Conservation (phyloP, 1,284 basidiomycete species). For the Fistulina hepatica region DNA sequence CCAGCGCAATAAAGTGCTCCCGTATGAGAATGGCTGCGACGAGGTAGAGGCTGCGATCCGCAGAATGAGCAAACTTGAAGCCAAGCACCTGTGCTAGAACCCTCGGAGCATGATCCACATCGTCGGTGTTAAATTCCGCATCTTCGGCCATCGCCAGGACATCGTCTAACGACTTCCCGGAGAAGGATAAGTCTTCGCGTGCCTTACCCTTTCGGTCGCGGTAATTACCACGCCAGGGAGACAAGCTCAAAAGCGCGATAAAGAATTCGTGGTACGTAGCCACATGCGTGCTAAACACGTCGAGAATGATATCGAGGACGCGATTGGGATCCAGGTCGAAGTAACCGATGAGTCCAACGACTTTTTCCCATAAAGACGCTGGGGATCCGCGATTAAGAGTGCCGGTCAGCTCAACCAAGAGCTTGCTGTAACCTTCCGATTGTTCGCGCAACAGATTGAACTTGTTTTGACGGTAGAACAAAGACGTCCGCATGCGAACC, state of each 20-base stretch:
- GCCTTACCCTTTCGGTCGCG: conserved; percentile 23
- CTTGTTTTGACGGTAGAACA: conserved; percentile 97
- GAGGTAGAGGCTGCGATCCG: conserved; percentile 70
- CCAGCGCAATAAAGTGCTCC: conserved; percentile 74
- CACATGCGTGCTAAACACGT: conserved; percentile 79
- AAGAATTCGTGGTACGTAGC: conserved; percentile 88
- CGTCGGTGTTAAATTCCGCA: conserved; percentile 11
- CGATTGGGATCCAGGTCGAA: conserved; percentile 95
- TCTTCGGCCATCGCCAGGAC: conserved; percentile 45
- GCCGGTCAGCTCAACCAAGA: conserved; percentile 76
- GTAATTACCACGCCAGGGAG: conserved; percentile 62
- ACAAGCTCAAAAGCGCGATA: conserved; percentile 72
- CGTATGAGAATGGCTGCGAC: conserved; percentile 83
- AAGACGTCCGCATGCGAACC: conserved; percentile 62
- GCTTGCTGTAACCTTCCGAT: conserved; percentile 93
- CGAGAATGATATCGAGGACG: conserved; percentile 88
- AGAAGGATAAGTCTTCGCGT: conserved; percentile 34
- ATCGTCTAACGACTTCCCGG: conserved; percentile 55
- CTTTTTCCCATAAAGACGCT: conserved; percentile 64
- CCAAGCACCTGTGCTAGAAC: conserved; percentile 88
- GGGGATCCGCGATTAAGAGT: conserved; percentile 59
- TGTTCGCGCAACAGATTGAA: conserved; percentile 97
- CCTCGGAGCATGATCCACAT: conserved; percentile 27
- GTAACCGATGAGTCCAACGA: conserved; percentile 86
- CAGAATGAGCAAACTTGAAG: conserved; percentile 90